These are phyloP conservation scores for Phytopythium oedochilum DNA, from an alignment of 352 stramenopile genomes.

Conservation along the genomic window DNA sequence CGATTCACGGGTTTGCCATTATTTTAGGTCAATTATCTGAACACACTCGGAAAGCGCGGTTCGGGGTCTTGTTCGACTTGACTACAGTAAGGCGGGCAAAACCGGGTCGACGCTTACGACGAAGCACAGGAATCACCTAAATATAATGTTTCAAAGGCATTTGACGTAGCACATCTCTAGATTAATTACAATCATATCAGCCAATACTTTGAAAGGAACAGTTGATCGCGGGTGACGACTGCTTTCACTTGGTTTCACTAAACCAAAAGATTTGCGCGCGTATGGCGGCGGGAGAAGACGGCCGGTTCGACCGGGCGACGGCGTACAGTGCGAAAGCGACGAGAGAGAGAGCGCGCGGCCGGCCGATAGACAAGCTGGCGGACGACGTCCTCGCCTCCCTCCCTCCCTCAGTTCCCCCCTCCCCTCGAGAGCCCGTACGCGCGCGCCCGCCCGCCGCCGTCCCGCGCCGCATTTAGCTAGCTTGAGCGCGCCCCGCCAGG, in stretches of 20 bases:
- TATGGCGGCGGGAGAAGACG: too few relatives aligned
- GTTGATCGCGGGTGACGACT: too few relatives aligned
- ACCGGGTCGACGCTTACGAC: too few relatives aligned
- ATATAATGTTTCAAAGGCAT: too few relatives aligned
- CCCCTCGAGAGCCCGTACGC: background rate
- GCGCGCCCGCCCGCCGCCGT: background rate
- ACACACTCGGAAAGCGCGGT: background rate
- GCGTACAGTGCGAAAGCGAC: constrained; percentile 9
- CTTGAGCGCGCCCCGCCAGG: background rate
- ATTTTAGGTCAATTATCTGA: background rate
- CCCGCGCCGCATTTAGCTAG: background rate
- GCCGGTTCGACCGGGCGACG: background rate
- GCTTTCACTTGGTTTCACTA: background rate
- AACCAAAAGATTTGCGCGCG: too few relatives aligned
- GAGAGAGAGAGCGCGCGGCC: constrained; percentile 6
- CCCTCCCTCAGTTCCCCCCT: constrained; percentile 9
- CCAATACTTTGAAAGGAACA: too few relatives aligned
- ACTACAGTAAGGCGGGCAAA: constrained; percentile 1
- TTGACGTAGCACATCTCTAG: too few relatives aligned
- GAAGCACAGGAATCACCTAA: too few relatives aligned
- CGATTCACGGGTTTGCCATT: background rate
- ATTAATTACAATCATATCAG: too few relatives aligned
- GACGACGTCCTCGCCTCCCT: constrained; percentile 6
- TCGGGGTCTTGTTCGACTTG: background rate
- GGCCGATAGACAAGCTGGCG: constrained; percentile 9